Conservation (phyloP, 1,284 basidiomycete species). For the Tilletia caries region DNA sequence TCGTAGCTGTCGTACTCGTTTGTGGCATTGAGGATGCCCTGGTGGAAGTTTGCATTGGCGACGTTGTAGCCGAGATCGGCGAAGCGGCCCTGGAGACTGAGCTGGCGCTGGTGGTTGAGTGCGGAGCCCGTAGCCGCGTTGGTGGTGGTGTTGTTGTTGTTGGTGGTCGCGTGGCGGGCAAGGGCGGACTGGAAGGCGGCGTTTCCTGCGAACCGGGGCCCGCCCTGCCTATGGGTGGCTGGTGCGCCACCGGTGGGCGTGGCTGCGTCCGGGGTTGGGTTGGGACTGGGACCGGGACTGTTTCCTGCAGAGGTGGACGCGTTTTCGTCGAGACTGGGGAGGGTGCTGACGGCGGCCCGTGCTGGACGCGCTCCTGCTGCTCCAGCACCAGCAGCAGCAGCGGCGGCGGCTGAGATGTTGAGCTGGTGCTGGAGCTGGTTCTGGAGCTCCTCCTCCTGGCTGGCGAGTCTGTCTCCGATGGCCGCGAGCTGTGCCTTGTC, state of each 20-base stretch:
- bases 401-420: conserved; percentile 14
- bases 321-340: conserved; percentile 44
- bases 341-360: conserved; percentile 25
- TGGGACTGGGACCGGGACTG: conserved; percentile 7
- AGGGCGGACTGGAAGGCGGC: conserved; percentile 45
- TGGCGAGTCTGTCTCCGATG: not conserved
- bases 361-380: conserved; percentile 20
- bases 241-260: conserved; percentile 7
- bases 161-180: conserved; percentile 27
- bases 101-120: conserved; percentile 36
- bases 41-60: conserved; percentile 20
- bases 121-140: conserved; percentile 25
- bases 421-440: conserved; percentile 33
- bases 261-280: no score
- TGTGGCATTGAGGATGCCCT: conserved; percentile 19
- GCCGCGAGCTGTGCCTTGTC: conserved; percentile 9
- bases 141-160: conserved; percentile 20
- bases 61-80: conserved; percentile 42
- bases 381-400: not conserved
- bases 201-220: conserved; percentile 44
- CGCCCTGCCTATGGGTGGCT: conserved; percentile 26
- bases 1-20: conserved; percentile 31
- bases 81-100: conserved; percentile 39
- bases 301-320: conserved; percentile 19
- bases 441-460: conserved; percentile 13